Percentiles rank a stretch among this genome's conserved stretches.
These are phyloP conservation scores for Farysia itapuensis DNA, from an alignment of 1,284 basidiomycete genomes.

Conservation along the genomic window DNA sequence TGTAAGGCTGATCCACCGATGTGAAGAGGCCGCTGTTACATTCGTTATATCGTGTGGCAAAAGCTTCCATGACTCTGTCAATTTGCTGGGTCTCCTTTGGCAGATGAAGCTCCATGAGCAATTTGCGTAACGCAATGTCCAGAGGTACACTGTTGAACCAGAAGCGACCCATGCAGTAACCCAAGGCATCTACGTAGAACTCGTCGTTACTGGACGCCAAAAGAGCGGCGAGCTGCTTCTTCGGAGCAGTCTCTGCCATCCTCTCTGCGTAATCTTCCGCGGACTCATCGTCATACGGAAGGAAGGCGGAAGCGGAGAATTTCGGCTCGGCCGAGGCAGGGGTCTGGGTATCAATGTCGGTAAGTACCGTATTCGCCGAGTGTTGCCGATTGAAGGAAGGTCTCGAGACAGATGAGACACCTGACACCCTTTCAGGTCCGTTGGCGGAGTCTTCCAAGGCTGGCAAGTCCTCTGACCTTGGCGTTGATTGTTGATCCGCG, in stretches of 20 bases:
- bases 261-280: slow-evolving; percentile 40
- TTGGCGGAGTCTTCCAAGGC: too few species aligned
- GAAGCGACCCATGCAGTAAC: slow-evolving; percentile 75
- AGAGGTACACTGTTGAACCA: slow-evolving; percentile 79
- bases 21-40: slow-evolving; percentile 82
- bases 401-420: too few species aligned
- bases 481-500: too few species aligned
- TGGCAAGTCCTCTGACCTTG: too few species aligned
- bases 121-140: slow-evolving; percentile 84
- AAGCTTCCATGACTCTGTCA: slow-evolving; percentile 93
- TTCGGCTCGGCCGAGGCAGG: slow-evolving; percentile 9
- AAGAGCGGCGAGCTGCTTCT: slow-evolving; percentile 40
- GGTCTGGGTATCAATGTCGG: slow-evolving; percentile 6
- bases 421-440: too few species aligned
- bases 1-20: slow-evolving; percentile 79
- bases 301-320: slow-evolving; percentile 25
- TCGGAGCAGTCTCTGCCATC: slow-evolving; percentile 20
- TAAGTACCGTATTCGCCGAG: slow-evolving; percentile 8
- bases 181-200: slow-evolving; percentile 74
- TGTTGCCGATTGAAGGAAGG: slow-evolving; percentile 26
- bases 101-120: slow-evolving; percentile 87
- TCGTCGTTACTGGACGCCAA: slow-evolving; percentile 67
- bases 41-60: slow-evolving; percentile 78
- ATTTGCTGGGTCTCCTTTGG: slow-evolving; percentile 98
- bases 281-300: slow-evolving; percentile 36